Evolutionary conservation across 2,329 filamentous ascomycete species (phyloP), one percentile per base, ranked within the genome.

Genomic region (Aspergillus texensis): DNA sequence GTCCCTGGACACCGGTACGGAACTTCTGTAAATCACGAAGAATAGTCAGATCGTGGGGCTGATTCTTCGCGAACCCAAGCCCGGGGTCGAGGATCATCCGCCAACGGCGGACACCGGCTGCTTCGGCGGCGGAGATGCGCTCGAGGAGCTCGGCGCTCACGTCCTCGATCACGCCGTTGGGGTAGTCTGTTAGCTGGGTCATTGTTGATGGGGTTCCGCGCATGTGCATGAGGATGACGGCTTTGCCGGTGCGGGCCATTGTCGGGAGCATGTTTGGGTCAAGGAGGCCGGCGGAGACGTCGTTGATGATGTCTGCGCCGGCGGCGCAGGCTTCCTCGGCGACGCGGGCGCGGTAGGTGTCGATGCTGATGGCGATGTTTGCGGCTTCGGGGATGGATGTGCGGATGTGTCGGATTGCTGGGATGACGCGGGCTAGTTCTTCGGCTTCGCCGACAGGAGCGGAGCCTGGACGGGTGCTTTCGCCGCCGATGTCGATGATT

Each of bases 11-110:
- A 1, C 59, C 66, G 0, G 60, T 69, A 32, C 89, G 83, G 67
- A 96, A 80, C 67, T 88, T 86, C 10, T 84, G 82, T 36, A 96
- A 78, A 1, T 86, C 80, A 10, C 91, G 84, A 39, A 99, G 81
- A 2, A 99, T 80, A 70, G 93, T 88, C 2, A 97, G 80, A 77
- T 97, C 97, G 76, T 97, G 93, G 46, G 85, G 83, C 60, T 85
- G 83, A 0, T 87, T 89, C 81, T 99, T 99, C 61, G 95, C 93
- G 75, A 99, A 99, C 0, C 95, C 95, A 36, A 99, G 86, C 0
- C 95, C 95, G 0, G 95, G 95, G 75, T 99, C 95, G 1, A 98
- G 87, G 39, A 98, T 89, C 67, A 99, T 96, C 68, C 94, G 91
- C 95, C 95, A 99, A 56, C 94, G 89, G 4, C 92, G 86, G 50